These are phyloP conservation scores for Fusarium sp. DNA, from an alignment of 2,329 filamentous ascomycete species.

Conservation along the genomic window DNA sequence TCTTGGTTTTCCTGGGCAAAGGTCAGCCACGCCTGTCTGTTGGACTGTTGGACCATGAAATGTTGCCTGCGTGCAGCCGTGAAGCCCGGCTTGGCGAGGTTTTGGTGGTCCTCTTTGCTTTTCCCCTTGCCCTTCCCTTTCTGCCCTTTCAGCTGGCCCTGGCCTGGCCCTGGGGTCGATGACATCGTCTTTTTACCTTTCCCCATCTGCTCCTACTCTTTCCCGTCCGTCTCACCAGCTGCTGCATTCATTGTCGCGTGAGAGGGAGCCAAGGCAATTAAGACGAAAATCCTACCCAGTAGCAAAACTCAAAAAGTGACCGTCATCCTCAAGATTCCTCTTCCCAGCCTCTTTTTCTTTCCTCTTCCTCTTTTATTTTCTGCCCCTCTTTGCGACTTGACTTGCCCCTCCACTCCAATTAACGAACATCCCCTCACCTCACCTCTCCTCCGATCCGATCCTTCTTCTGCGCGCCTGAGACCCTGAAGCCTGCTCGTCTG, in stretches of 20 bases:
- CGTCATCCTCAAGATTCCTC: conserved; percentile 12
- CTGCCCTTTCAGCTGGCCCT: background rate
- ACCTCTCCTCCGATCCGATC: conserved; percentile 25
- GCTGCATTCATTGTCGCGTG: conserved; percentile 28
- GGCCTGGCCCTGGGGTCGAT: conserved; percentile 5
- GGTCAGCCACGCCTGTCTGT: background rate
- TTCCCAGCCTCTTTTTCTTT: background rate
- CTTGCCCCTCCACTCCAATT: conserved; percentile 27
- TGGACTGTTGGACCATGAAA: conserved; percentile 16
- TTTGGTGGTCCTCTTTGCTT: conserved; percentile 15
- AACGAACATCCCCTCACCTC: background rate
- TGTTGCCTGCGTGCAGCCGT: conserved; percentile 19
- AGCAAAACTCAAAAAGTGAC: conserved; percentile 5
- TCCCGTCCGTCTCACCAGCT: conserved; percentile 22
- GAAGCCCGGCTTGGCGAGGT: conserved; percentile 34
- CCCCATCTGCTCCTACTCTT: background rate
- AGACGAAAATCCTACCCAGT: background rate
- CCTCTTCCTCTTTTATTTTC: background rate
- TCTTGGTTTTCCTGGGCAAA: conserved; percentile 10
- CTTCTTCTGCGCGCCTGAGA: conserved; percentile 10
- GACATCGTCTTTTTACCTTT: conserved; percentile 28
- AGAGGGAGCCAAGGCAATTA: conserved; percentile 27
- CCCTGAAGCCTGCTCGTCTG: conserved; percentile 1
- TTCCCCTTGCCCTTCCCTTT: background rate
- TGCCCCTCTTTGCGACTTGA: background rate